phyloP scores from a whole-genome alignment of 768 basidiomycete genomes.

The Amanita polypyramis region DNA sequence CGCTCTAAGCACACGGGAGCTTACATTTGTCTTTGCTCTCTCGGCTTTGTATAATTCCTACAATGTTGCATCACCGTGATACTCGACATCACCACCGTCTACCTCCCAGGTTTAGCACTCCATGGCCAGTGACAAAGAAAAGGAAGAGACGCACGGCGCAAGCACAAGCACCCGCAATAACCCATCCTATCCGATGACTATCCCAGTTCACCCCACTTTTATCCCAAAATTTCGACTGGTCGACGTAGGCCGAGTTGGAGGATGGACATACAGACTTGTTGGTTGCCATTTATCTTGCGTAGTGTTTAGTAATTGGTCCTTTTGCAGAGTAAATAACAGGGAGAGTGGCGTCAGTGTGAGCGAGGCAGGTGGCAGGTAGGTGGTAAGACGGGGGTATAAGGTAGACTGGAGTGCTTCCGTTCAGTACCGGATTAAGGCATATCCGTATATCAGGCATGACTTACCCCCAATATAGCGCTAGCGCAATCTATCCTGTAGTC shows the following conservation, averaged over 20 bases:
- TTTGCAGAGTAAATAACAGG: too few species aligned
- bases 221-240: conserved; percentile 59
- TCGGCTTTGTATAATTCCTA: conserved; percentile 63
- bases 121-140: neutral
- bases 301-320: too few species aligned
- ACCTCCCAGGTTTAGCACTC: neutral
- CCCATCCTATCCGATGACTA: conserved; percentile 61
- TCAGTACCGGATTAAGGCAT: too few species aligned
- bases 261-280: conserved; percentile 27
- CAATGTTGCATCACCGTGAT: conserved; percentile 43
- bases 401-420: too few species aligned
- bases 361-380: too few species aligned
- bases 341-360: too few species aligned
- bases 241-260: conserved; percentile 35
- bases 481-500: too few species aligned
- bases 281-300: too few species aligned
- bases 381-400: too few species aligned
- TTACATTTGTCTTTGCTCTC: conserved; percentile 76
- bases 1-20: conserved; percentile 13
- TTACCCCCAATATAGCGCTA: too few species aligned
- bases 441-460: too few species aligned
- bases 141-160: conserved; percentile 27
- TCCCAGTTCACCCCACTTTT: conserved; percentile 45
- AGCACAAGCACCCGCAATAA: conserved; percentile 55
- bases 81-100: conserved; percentile 55